Evolutionary conservation across 345 rosid species (phyloP), one percentile per base, ranked within the genome.

Genomic region (Kandelia obovata): DNA sequence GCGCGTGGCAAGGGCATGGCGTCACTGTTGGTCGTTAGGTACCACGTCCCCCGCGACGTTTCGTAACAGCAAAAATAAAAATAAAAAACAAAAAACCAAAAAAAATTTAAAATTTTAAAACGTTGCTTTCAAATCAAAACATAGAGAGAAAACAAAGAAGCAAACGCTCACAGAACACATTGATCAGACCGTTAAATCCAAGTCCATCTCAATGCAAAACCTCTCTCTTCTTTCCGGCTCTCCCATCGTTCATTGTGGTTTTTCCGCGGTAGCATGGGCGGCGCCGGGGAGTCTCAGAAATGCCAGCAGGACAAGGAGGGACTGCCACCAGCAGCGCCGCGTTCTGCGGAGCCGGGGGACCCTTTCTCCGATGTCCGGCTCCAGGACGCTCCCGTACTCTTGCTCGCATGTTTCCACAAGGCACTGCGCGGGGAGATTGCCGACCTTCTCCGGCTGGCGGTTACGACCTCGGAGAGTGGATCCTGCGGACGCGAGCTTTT

Each of bases 351-450:
- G 28, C 39, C 43, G 26, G 43, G 53, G 4, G 69, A 58, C 17
- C 20, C 21, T 35, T 64, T 75, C 68, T 66, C 74, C 64, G 69
- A 76, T 26, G 69, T 80, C 0, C 80, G 70, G 34, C 88, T 89
- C 26, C 35, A 70, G 1, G 87, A 86, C 64, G 87, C 89, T 78
- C 98, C 98, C 0, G 81, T 88, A 61, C 87, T 86, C 43, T 65
- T 90, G 26, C 77, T 92, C 19, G 83, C 81, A 64, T 81, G 71
- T 74, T 88, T 84, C 84, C 98, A 92, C 82, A 80, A 84, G 63
- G 92, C 95, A 58, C 59, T 87, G 10, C 86, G 87, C 58, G 80
- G 71, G 31, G 92, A 88, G 80, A 79, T 92, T 1, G 72, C 70
- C 6, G 81, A 84, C 53, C 88, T 92, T 61, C 87, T 77, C n/a